Conservation (phyloP, 257 asterid species). For the Ligustrum vulgare region DNA sequence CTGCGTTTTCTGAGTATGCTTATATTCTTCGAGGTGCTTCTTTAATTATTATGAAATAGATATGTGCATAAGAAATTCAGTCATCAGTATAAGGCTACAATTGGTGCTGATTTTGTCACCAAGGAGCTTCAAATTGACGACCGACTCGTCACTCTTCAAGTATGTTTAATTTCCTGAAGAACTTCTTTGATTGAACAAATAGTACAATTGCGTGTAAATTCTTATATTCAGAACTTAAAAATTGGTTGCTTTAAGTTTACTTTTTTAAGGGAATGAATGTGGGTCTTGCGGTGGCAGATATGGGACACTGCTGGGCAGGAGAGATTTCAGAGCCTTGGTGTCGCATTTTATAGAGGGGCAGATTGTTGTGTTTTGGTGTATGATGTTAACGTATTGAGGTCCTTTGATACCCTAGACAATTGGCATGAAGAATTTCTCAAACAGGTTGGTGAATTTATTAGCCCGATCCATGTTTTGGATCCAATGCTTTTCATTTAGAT, state of each 20-base stretch:
- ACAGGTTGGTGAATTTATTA: slow-evolving; percentile 55
- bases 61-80: slow-evolving; percentile 95
- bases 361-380: slow-evolving; percentile 93
- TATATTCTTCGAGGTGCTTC: slow-evolving; percentile 22
- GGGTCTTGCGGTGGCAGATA: slow-evolving; percentile 45
- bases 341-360: slow-evolving; percentile 35
- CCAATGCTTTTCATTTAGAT: neutral
- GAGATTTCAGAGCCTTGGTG: slow-evolving; percentile 97
- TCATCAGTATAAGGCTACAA: slow-evolving; percentile 96
- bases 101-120: slow-evolving; percentile 98
- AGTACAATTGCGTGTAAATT: neutral
- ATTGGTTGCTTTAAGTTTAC: neutral
- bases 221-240: neutral
- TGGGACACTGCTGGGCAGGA: slow-evolving; percentile 96
- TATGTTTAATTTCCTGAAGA: slow-evolving; percentile 30
- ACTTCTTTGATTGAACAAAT: neutral
- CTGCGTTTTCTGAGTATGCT: neutral
- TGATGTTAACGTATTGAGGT: slow-evolving; percentile 87
- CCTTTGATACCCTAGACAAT: slow-evolving; percentile 87
- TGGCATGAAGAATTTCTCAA: slow-evolving; percentile 98
- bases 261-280: slow-evolving; percentile 15
- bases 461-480: neutral
- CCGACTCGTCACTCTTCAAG: slow-evolving; percentile 88
- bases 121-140: slow-evolving; percentile 94
- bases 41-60: slow-evolving; percentile 48